These are phyloP conservation scores for Candida ponderosae DNA, from an alignment of 805 yeast species.

Conservation along the genomic window DNA sequence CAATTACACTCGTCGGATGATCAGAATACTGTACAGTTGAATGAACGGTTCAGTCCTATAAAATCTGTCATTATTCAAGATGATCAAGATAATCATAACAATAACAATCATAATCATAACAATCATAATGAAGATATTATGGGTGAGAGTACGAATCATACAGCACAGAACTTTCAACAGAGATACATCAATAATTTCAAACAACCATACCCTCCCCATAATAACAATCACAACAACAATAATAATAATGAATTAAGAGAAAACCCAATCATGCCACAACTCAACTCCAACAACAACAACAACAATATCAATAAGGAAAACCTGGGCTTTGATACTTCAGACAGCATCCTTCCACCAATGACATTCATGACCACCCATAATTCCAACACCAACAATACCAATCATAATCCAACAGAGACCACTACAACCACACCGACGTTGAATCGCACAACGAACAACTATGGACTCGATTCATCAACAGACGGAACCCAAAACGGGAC, in stretches of 20 bases:
- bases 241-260: conserved; percentile 2
- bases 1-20: not conserved
- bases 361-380: conserved; percentile 14
- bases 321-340: conserved; percentile 19
- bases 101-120: too few species aligned
- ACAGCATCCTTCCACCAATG: conserved; percentile 18
- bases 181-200: conserved; percentile 7
- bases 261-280: conserved; percentile 21
- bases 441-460: conserved; percentile 6
- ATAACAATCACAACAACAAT: not conserved
- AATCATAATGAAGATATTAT: conserved; percentile 3
- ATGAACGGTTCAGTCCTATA: conserved; percentile 20
- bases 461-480: not conserved
- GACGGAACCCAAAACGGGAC: not conserved
- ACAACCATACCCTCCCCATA: too few species aligned
- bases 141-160: conserved; percentile 17
- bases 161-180: conserved; percentile 9
- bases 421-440: conserved; percentile 20
- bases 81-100: not conserved
- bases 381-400: conserved; percentile 18
- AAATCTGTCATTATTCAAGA: conserved; percentile 6
- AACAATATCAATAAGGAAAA: conserved; percentile 1
- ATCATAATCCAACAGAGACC: conserved; percentile 8
- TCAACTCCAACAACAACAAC: conserved; percentile 1
- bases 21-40: conserved; percentile 1